Evolutionary conservation across 495 filamentous ascomycete genomes (phyloP), one percentile per base, ranked within the genome.

Genomic region (Peziza echinospora): DNA sequence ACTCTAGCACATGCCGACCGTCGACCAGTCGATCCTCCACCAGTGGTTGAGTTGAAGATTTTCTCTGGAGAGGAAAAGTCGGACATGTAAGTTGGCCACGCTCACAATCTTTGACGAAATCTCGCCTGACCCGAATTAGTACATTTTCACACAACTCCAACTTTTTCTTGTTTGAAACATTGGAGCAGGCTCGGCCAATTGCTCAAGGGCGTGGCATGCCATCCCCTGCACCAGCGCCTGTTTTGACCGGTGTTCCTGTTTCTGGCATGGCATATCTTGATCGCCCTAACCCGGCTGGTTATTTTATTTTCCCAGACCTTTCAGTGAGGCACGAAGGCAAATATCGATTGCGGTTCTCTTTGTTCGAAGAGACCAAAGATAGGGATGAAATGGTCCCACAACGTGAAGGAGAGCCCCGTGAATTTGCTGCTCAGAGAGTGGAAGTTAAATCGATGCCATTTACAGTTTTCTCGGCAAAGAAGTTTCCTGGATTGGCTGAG

Each of bases 221-320:
- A 21, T 69, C 74, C 3, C 63, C 76, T 21, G 65, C 70, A 13
- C 77, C 73, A 28, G 77, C 78, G 21, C 82, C 86, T 1, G 84
- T 96, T 28, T 69, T 97, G 51, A 97, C 91, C 1, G 89, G 89
- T 55, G 85, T 91, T 52, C 85, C 86, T 1, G 89, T 94, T 5
- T 92, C 91, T 34, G 91, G 89, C 34, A 91, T 94, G 70, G 86
- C 87, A 19, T 96, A 96, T 60, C 69, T 97, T 22, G 89, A 97
- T 56, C 84, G 91, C 23, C 89, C 89, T 0, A 68, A 66, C 19
- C 84, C 83, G 37, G 89, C 87, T 41, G 89, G 91, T 46, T 97
- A 96, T 63, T 97, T 97, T 60, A 80, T 97, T 63, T 97, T 97
- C 57, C 89, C 91, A 0, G 89, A 97, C 63, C 68, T 97, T 28